Base-by-base conservation (phyloP, 2,329 filamentous ascomycete species). In the Catunica adiposa region DNA sequence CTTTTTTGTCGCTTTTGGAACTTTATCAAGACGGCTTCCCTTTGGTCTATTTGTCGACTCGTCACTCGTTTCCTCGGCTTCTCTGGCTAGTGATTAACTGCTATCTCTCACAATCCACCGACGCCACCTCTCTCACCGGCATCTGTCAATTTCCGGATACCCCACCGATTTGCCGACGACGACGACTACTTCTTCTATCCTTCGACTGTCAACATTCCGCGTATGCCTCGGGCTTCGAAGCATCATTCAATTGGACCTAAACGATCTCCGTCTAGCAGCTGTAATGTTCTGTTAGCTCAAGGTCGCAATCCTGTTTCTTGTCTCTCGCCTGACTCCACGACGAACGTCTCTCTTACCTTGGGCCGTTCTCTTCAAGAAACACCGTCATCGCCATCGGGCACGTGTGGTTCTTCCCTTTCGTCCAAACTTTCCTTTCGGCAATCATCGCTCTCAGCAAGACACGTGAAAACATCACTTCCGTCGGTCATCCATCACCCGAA, bases 231-330 rank as follows among this genome's bases (percentile, higher is more conserved):
- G n/a, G 25, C 48, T 34, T 29, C 48, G 31, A 51, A 51, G 31
- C 48, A 15, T 25, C 48, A 51, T 25, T 34, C 25, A 7, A 44
- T n/a, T n/a, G 40, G 40, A 44, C 20, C 40, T 8, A 44, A 44
- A n/a, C 40, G 40, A 44, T 22, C 15, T 17, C 20, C 14, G 48
- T 65, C 81, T 72, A 83, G 83, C 70, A 79, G 75, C 65, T 81
- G 84, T 69, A 89, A 86, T 83, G 88, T 87, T 66, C 76, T 88
- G 68, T 84, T 89, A 76, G 82, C 82, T 65, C 9, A 47, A 17
- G 34, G 15, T 17, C 26, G 15, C 38, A 25, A 44, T 48, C 34
- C 20, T 11, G 22, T 22, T 44, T 51, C 42, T 52, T 83, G 83
- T 62, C 87, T 82, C 74, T 26, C 52, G 82, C 82, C 62, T 62